Base-by-base conservation (phyloP, 768 basidiomycete species). In the Kwoniella pini region DNA sequence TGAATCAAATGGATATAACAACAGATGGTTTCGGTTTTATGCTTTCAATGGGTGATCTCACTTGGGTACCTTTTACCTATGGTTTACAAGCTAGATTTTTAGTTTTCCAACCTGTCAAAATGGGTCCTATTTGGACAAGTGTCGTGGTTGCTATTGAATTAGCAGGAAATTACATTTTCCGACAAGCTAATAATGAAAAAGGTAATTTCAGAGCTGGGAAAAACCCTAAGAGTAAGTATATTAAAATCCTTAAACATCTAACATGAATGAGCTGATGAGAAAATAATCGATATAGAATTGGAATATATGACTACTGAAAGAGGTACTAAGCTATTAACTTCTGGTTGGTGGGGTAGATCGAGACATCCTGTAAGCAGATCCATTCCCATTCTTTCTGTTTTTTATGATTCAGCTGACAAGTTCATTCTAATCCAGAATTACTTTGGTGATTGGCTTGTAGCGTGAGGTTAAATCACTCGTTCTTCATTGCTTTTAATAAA, bases 1-100 rank as follows among this genome's bases (percentile, higher is more conserved):
- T 98, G 58, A 94, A 91, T 0, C 92, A 89, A 3, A 99, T 99
- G 90, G 96, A 99, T 73, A 94, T 99, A 74, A 94, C 88, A 2
- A 90, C 89, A 11, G 96, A 99, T 70, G 96, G 96, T 11, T 97
- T 98, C 71, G 96, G 96, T 6, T 97, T 93, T 83, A 99, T 99
- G 96, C 87, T 99, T 27, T 80, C 91, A 4, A 84, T 95, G 46
- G 95, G 96, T 40, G 92, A 97, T 73, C 84, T 97, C 27, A 80
- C 86, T 19, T 97, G 91, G 89, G 90, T 99, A 11, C 95, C 95
- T 11, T 95, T 97, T 79, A 87, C 86, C 15, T 99, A 97, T 80
- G 86, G 86, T 28, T 85, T 97, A 13, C 94, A 98, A 80, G 90
- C 94, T 0, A 88, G 93, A 51, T 99, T 90, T 79, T 86, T 99